Percentiles rank a stretch among this genome's conserved stretches.
These are phyloP conservation scores for Neoboletus magnificus DNA, from an alignment of 768 basidiomycete genomes.

Conservation along the genomic window DNA sequence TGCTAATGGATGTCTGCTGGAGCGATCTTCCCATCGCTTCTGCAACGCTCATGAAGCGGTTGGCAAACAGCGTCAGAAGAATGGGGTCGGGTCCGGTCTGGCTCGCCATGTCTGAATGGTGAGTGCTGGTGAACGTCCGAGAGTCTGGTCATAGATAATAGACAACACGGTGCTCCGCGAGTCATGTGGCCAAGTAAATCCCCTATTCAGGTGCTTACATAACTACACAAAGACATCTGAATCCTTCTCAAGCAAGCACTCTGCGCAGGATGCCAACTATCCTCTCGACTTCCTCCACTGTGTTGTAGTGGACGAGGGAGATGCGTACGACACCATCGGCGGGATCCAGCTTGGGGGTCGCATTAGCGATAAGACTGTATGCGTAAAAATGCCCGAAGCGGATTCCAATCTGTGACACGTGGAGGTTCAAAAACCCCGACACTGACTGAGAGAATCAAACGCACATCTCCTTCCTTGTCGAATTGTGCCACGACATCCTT, in stretches of 20 bases:
- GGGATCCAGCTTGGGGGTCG: slow-evolving; percentile 54
- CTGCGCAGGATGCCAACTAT: slow-evolving; percentile 58
- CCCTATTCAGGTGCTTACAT: not conserved
- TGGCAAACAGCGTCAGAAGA: slow-evolving; percentile 86
- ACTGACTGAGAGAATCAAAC: slow-evolving; percentile 24
- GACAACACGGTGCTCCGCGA: not conserved
- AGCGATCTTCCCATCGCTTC: slow-evolving; percentile 93
- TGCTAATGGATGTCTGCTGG: slow-evolving; percentile 86
- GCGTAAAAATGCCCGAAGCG: slow-evolving; percentile 80
- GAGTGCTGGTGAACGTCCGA: not conserved
- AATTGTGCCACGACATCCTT: slow-evolving; percentile 61
- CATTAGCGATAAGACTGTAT: slow-evolving; percentile 52
- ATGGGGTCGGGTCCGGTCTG: slow-evolving; percentile 70
- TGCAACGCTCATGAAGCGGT: slow-evolving; percentile 96
- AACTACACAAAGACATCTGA: not conserved
- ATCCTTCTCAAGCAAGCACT: slow-evolving; percentile 33
- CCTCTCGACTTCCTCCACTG: slow-evolving; percentile 60
- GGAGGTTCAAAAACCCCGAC: not conserved
- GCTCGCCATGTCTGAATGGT: slow-evolving; percentile 12
- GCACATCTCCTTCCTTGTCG: slow-evolving; percentile 59
- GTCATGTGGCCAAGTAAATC: slow-evolving; percentile 1
- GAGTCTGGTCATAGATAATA: not conserved
- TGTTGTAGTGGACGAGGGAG: slow-evolving; percentile 79
- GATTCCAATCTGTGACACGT: slow-evolving; percentile 59
- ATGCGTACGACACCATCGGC: slow-evolving; percentile 71